These are phyloP conservation scores for Hanseniaspora pseudoguilliermondii DNA, from an alignment of 805 yeast species.

Conservation along the genomic window DNA sequence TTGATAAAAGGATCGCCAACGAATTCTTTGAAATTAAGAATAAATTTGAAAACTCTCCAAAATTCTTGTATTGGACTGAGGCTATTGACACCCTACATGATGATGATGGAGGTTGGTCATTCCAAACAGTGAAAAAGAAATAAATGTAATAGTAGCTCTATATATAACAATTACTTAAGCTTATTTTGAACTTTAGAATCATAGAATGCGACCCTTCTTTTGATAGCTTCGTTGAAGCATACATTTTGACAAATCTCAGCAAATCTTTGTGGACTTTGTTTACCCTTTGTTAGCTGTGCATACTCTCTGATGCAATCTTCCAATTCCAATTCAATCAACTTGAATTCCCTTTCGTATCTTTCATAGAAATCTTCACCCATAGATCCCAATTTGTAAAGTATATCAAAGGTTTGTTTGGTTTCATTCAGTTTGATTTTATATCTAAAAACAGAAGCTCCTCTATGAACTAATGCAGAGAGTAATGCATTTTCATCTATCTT, in stretches of 20 bases:
- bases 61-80: conserved; percentile 58
- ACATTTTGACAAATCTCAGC: conserved; percentile 77
- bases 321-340: conserved; percentile 70
- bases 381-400: conserved; percentile 73
- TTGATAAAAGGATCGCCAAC: conserved; percentile 63
- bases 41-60: conserved; percentile 47
- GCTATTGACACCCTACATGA: conserved; percentile 39
- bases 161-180: background rate
- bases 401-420: conserved; percentile 51
- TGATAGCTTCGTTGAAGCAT: conserved; percentile 80
- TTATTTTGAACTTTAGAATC: conserved; percentile 7
- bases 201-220: conserved; percentile 43
- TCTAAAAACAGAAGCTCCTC: conserved; percentile 81
- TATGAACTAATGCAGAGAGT: conserved; percentile 51
- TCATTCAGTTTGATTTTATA: conserved; percentile 75
- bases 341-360: conserved; percentile 63
- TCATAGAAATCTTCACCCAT: conserved; percentile 83
- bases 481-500: conserved; percentile 67
- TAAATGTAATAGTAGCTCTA: conserved; percentile 18
- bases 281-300: conserved; percentile 42
- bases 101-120: conserved; percentile 42
- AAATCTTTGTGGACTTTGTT: conserved; percentile 65
- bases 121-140: conserved; percentile 55
- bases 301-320: conserved; percentile 66
- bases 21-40: conserved; percentile 74